Evolutionary conservation across 2,329 filamentous ascomycete genomes (phyloP).

Genomic region (Penicillium sp.): DNA sequence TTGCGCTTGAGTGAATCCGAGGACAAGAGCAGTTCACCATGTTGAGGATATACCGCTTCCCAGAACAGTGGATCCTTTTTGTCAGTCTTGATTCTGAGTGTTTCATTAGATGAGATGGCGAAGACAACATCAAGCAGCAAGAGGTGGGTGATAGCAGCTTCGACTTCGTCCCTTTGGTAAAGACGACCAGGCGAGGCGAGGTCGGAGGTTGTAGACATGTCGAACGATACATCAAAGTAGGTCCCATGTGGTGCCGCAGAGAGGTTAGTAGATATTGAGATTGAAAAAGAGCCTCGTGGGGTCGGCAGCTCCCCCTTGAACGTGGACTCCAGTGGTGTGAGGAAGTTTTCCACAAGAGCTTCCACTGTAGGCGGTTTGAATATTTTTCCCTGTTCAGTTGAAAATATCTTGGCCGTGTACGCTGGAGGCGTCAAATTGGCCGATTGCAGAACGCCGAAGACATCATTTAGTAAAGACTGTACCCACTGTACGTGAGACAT

Average conservation of each 20-base stretch:
- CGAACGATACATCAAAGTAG: constrained; percentile 39
- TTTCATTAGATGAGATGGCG: constrained; percentile 25
- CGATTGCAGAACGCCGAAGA: constrained; percentile 33
- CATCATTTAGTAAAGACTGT: constrained; percentile 33
- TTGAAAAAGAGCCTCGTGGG: constrained; percentile 37
- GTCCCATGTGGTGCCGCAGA: constrained; percentile 38
- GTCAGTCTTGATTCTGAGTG: neutral
- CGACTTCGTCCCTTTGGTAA: constrained; percentile 35
- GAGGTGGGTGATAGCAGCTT: constrained; percentile 37
- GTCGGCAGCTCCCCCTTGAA: constrained; percentile 40
- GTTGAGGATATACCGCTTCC: constrained; percentile 36
- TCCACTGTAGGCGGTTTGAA: constrained; percentile 35
- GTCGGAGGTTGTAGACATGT: constrained; percentile 32
- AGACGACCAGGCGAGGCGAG: constrained; percentile 36
- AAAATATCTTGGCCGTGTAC: constrained; percentile 28
- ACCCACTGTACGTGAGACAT: constrained; percentile 37
- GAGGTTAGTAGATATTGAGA: constrained; percentile 40
- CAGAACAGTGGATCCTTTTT: constrained; percentile 18
- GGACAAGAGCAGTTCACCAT: constrained; percentile 35
- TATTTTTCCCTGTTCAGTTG: constrained; percentile 21
- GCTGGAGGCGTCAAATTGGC: constrained; percentile 33
- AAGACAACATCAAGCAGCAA: constrained; percentile 42
- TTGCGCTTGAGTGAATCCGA: constrained; percentile 22
- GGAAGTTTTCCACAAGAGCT: constrained; percentile 43
- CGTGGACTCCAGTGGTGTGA: constrained; percentile 46